phyloP scores from a whole-genome alignment of 257 asterid species.

The Solanum rostratum region DNA sequence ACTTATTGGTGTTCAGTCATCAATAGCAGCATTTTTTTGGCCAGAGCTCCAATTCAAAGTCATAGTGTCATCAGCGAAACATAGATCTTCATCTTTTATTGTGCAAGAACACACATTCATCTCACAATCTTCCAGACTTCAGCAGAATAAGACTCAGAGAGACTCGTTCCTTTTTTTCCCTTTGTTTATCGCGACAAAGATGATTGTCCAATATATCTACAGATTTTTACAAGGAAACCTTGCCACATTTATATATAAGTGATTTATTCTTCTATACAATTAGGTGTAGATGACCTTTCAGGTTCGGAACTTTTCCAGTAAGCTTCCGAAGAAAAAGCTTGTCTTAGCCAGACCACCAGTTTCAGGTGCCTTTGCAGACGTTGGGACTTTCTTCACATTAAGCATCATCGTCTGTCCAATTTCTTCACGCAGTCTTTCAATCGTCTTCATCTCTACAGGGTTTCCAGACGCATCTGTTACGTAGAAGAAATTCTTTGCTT shows the following conservation, averaged over 20 bases:
- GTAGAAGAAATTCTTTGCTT: constrained; percentile 71
- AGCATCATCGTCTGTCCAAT: constrained; percentile 83
- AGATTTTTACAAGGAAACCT: background rate
- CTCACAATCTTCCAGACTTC: background rate
- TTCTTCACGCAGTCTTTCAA: constrained; percentile 64
- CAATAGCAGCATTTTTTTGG: background rate
- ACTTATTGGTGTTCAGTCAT: background rate
- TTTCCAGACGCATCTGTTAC: constrained; percentile 82
- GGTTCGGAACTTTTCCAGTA: constrained; percentile 53
- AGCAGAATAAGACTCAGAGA: background rate
- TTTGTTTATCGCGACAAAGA: background rate
- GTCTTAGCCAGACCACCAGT: constrained; percentile 62
- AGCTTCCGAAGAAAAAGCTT: constrained; percentile 76
- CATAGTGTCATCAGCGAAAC: background rate
- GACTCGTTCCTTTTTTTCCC: background rate
- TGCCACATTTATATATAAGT: background rate
- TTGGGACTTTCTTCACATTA: constrained; percentile 58
- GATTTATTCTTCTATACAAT: background rate
- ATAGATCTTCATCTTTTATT: background rate
- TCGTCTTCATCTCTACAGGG: constrained; percentile 54
- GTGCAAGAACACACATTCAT: background rate
- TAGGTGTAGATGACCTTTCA: constrained; percentile 1
- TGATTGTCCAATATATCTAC: background rate
- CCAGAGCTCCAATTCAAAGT: background rate
- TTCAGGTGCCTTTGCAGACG: constrained; percentile 32